Evolutionary conservation across 352 stramenopile species (phyloP), one percentile per base, ranked within the genome.

Genomic region (Globisporangium solare): DNA sequence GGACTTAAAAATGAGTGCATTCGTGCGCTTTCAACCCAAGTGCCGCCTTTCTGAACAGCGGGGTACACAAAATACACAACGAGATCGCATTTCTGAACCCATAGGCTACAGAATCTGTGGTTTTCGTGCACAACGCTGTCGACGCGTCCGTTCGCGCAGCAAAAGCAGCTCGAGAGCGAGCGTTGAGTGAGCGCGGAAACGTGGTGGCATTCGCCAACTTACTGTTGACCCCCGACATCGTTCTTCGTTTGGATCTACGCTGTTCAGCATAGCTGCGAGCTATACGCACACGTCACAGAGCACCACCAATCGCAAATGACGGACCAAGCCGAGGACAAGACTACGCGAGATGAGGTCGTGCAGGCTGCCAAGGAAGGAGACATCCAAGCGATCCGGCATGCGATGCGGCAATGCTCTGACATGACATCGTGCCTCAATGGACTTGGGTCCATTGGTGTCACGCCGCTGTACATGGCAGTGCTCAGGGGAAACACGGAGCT

Each of bases 401-500:
- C 48, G 15, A 15, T 57, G 22, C 41, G 21, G 5, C 35, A 57
- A 15, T 13, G 15, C 22, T 27, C 6, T 15, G 17, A 49, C 40
- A n/a, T 0, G 2, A n/a, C 24, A 8, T 17, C 22, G 12, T 42
- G 42, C 15, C 40, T 57, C 15, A 50, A 57, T 40, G 40, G 40
- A 14, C 40, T 57, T n/a, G 47, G 51, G 20, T 57, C 51, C 15
- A 57, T 57, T 7, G 51, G 51, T 22, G 41, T 57, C 40, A 57
- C 51, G 22, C 51, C 51, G 21, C 22, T 57, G 51, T 57, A 57
- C 51, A 57, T 57, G 51, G 51, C 51, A 27, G 39, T 32, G n/a
- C 51, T 57, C 21, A 57, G 50, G 22, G 41, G 51, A n/a, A 50
- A 57, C 24, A 40, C 4, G 2, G 18, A 15, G 18, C 11, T 20